Base-by-base conservation (phyloP, 768 basidiomycete species). In the Suillus americanus region DNA sequence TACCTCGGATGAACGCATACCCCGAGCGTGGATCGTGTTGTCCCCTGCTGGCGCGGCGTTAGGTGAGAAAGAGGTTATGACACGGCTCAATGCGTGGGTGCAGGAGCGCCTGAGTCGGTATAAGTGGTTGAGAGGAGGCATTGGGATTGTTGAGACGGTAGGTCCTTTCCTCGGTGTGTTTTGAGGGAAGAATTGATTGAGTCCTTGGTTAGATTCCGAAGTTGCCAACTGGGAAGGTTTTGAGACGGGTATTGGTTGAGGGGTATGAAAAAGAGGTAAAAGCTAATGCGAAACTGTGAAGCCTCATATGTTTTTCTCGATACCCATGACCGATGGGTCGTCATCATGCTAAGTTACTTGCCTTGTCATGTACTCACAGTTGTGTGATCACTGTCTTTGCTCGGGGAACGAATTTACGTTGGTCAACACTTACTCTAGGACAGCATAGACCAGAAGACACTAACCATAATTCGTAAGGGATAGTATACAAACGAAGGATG, bases 1-100 rank as follows among this genome's bases (percentile, higher is more conserved):
- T 6, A 85, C 85, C 0, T 79, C 80, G 0, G 88, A 90, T 67
- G 90, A 90, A 79, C 85, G 84, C 72, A 82, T 86, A 2, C 89
- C 89, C 0, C 83, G 85, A 3, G 90, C 90, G 3, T 91, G 90
- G 89, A 69, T 91, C 46, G 88, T 91, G 2, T 78, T 91, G 20
- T 87, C 84, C 67, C 71, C 75, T 0, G 71, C 74, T 3, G 90
- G 90, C 5, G 82, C 79, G 70, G 78, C 75, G 63, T 68, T 77
- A 7, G 87, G 89, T 3, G 73, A 69, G 55, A 64, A 66, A 30
- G 63, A 66, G n/a, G 82, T 79, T 3, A 70, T 85, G 9, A 73
- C 77, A 62, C 80, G 75, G 60, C 75, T 92, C 2, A 80, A 88
- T 54, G 71, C 65, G 16, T 91, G 89, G 89, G 79, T 82, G 53